Conservation (phyloP, 495 filamentous ascomycete species). For the Trichoderma erinaceum region DNA sequence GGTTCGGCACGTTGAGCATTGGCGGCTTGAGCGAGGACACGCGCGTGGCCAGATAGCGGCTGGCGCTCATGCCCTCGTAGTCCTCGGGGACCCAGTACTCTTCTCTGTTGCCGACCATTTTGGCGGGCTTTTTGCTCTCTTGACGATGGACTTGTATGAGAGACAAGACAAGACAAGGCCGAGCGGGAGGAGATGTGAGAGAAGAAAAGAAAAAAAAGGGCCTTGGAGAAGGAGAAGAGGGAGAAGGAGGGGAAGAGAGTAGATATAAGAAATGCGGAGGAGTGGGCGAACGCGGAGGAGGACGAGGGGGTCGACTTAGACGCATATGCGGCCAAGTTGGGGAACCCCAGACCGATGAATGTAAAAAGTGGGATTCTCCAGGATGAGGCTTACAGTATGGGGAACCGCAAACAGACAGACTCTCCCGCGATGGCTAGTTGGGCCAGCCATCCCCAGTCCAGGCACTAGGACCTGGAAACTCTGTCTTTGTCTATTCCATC, state of each 20-base stretch:
- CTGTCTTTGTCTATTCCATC: too few species aligned
- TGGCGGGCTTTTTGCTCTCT: not conserved
- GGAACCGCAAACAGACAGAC: not conserved
- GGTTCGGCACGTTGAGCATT: conserved; percentile 73
- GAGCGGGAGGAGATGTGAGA: not conserved
- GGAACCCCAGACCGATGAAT: not conserved
- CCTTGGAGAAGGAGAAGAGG: not conserved
- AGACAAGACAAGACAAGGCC: not conserved
- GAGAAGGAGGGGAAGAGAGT: not conserved
- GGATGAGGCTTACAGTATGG: conserved; percentile 8
- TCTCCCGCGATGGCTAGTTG: not conserved
- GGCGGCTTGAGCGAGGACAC: conserved; percentile 68
- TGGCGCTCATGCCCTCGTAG: conserved; percentile 47
- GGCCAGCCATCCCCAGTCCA: not conserved
- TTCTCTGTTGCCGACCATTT: not conserved
- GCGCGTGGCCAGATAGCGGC: conserved; percentile 63
- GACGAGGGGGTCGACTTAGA: not conserved
- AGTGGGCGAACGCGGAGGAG: not conserved
- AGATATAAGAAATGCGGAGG: conserved; percentile 5
- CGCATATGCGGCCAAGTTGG: not conserved
- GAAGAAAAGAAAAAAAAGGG: not conserved
- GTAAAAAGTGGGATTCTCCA: conserved; percentile 10
- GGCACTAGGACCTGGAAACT: not conserved
- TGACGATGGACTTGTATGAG: not conserved
- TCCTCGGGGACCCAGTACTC: conserved; percentile 10